These are phyloP conservation scores for Halenospora varia DNA, from an alignment of 495 filamentous ascomycete species.

Conservation along the genomic window DNA sequence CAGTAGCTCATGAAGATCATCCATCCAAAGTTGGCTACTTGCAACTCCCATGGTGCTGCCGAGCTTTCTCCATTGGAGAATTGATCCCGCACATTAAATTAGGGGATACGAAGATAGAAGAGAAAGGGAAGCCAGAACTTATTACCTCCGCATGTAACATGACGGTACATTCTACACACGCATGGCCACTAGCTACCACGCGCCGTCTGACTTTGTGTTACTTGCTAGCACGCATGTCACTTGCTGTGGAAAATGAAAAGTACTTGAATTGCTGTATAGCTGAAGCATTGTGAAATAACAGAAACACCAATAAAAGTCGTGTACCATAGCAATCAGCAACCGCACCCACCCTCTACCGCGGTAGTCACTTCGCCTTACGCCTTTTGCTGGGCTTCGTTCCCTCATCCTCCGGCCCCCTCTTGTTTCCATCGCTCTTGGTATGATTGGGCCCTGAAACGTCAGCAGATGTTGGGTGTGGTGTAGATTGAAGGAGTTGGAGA, in stretches of 20 bases:
- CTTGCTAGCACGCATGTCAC: too few relatives aligned
- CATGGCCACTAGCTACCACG: too few relatives aligned
- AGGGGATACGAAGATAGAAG: not conserved
- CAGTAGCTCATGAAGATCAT: too few relatives aligned
- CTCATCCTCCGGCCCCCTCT: conserved; percentile 4
- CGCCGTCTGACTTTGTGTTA: too few relatives aligned
- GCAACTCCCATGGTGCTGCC: not conserved
- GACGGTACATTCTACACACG: too few relatives aligned
- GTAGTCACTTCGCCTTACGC: conserved; percentile 8
- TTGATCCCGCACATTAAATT: not conserved
- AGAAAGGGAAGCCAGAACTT: too few relatives aligned
- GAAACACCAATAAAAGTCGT: not conserved
- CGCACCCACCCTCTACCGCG: not conserved
- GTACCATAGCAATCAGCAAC: not conserved
- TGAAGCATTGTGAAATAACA: not conserved
- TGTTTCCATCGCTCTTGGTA: not conserved
- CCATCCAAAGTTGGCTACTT: too few relatives aligned
- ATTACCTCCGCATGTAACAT: too few relatives aligned
- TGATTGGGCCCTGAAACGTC: not conserved
- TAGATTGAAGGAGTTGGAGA: not conserved
- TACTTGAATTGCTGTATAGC: too few relatives aligned
- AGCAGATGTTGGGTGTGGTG: conserved; percentile 1
- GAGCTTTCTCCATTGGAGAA: not conserved
- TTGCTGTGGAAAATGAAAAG: too few relatives aligned
- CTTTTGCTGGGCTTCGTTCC: conserved; percentile 1